Conservation (phyloP, 495 filamentous ascomycete genomes). For the Penicillium longicatenatum region DNA sequence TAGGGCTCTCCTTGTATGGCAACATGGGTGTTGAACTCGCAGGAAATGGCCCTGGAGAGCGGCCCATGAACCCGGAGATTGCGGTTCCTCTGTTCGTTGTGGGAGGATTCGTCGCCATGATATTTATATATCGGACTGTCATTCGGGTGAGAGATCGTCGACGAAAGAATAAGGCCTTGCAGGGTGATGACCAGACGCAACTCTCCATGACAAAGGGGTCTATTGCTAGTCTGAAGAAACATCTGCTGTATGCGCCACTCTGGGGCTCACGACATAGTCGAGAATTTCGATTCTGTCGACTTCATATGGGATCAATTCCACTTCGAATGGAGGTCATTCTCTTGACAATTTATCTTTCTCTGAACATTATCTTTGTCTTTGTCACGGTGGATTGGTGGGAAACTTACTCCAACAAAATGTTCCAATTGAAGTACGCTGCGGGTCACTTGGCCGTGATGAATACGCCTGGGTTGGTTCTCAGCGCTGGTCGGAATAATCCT, state of each 20-base stretch:
- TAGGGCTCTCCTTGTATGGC: conserved; percentile 13
- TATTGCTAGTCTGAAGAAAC: conserved; percentile 37
- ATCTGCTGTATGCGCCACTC: conserved; percentile 46
- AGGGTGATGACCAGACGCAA: conserved; percentile 27
- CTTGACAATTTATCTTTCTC: conserved; percentile 31
- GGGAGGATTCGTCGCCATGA: conserved; percentile 25
- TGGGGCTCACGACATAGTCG: conserved; percentile 42
- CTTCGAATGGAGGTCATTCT: conserved; percentile 38
- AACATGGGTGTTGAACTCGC: conserved; percentile 35
- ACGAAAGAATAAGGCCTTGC: conserved; percentile 25
- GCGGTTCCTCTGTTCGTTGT: conserved; percentile 40
- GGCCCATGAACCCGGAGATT: conserved; percentile 40
- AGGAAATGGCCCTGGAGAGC: conserved; percentile 30
- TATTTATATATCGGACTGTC: conserved; percentile 29
- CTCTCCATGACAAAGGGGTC: conserved; percentile 19
- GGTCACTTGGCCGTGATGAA: conserved; percentile 48
- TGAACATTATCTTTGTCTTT: conserved; percentile 43
- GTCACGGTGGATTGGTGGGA: conserved; percentile 44
- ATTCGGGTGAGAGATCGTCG: conserved; percentile 32
- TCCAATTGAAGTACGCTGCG: conserved; percentile 42
- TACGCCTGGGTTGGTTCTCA: conserved; percentile 39
- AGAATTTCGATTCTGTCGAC: conserved; percentile 34
- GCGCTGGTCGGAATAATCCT: conserved; percentile 47
- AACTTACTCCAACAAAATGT: conserved; percentile 35
- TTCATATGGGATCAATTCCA: conserved; percentile 48